Percentiles rank a stretch among this genome's conserved stretches.
These are phyloP conservation scores for Colletotrichum sojae DNA, from an alignment of 2,329 filamentous ascomycete species.

Conservation along the genomic window DNA sequence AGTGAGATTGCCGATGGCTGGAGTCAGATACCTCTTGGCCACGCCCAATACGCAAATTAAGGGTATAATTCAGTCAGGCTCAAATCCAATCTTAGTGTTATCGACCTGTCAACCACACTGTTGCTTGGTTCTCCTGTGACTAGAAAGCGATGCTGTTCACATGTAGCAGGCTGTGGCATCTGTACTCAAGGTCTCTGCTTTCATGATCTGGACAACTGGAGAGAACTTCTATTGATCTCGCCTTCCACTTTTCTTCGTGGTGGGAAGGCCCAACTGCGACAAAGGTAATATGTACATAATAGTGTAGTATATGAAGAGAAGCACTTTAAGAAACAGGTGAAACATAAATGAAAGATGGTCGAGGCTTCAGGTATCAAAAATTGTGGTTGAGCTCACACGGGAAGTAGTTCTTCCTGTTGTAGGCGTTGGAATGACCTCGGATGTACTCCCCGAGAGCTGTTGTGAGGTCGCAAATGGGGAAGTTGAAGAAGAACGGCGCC, in stretches of 20 bases:
- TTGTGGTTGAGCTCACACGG: neutral
- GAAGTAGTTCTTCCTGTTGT: conserved; percentile 4
- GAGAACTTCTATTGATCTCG: no score
- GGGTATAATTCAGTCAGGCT: no score
- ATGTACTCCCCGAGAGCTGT: neutral
- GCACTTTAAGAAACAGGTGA: neutral
- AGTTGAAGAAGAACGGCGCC: conserved; percentile 7
- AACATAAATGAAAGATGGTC: neutral
- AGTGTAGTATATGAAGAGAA: neutral
- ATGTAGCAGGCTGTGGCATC: no score
- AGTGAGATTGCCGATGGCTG: no score
- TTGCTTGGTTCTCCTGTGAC: no score
- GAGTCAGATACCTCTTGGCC: no score
- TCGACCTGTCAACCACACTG: no score
- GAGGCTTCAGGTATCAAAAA: neutral
- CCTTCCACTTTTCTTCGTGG: neutral
- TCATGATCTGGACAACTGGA: no score
- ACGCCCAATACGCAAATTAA: no score
- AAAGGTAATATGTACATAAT: neutral
- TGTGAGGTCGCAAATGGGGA: conserved; percentile 4
- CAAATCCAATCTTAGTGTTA: no score
- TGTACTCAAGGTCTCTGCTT: no score
- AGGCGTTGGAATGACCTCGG: neutral
- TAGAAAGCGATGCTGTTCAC: no score
- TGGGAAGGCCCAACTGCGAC: neutral